Base-by-base conservation (phyloP, 225 moss, liverwort and hornwort genomes). In the Pseudoscleropodium purum region DNA sequence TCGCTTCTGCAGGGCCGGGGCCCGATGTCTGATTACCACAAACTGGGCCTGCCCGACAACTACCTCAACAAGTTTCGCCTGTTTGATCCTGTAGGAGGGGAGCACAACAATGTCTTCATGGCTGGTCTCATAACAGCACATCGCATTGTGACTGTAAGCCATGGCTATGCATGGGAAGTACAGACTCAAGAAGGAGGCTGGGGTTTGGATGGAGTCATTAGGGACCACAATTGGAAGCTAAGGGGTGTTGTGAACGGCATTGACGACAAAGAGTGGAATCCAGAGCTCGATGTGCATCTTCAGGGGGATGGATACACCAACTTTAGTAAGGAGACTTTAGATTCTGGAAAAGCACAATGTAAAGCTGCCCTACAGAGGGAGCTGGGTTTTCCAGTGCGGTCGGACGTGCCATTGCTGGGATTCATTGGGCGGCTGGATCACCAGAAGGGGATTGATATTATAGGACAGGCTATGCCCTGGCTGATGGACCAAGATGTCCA, bases 61-160 rank as follows among this genome's bases (percentile, higher is more conserved):
- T 97, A 96, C 84, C 56, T 77, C 20, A 75, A 93, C 80, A 95
- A 95, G 85, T 97, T 97, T 82, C 91, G 93, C 8, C 89, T 96
- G 33, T 82, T 76, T 17, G 97, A 97, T 52, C 94, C 95, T 12
- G 73, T 91, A 8, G 96, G 97, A 57, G 97, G 97, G 29, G 96
- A 95, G 92, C 97, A 97, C 93, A 96, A 94, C 81, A 97, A 97
- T 85, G 70, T 97, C 63, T 97, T 97, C 85, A 97, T 96, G 95
- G 97, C 96, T 34, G 97, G 97, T n/a, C 95, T 97, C 62, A 91
- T 96, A 59, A 91, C 94, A n/a, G 95, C 95, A 5, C 97, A 97
- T 85, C 95, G 97, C 75, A 96, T 97, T 72, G 97, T 97, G 85
- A 95, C 97, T 9, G 97, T 97, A 16, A 95, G 95, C 81, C 97